Conservation (phyloP, 352 stramenopile genomes). For the Globisporangium nunn region DNA sequence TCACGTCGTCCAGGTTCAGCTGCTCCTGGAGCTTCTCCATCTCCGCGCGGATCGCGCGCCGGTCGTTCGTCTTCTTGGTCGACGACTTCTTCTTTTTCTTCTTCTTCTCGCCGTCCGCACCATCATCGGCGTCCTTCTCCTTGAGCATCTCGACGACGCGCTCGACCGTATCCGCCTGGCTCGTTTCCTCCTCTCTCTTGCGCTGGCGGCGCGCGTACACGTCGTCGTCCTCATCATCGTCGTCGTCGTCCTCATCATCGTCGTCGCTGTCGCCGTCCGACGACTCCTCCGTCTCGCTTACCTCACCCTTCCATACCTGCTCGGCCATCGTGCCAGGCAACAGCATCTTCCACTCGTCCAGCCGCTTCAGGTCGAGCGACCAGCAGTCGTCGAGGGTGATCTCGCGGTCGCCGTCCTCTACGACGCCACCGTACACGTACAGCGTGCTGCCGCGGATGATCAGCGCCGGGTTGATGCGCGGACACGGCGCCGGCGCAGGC, state of each 20-base stretch:
- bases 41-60: conserved; percentile 59
- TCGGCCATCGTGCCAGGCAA: conserved; percentile 90
- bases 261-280: conserved; percentile 76
- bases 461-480: conserved; percentile 82
- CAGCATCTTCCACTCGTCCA: conserved; percentile 91
- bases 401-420: conserved; percentile 92
- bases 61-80: conserved; percentile 58
- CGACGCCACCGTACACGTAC: conserved; percentile 91
- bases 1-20: conserved; percentile 56
- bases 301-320: conserved; percentile 87
- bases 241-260: conserved; percentile 49
- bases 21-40: conserved; percentile 84
- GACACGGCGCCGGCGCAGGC: conserved; percentile 42
- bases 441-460: conserved; percentile 87
- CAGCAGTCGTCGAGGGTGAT: conserved; percentile 95
- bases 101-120: conserved; percentile 16
- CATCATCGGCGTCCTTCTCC: conserved; percentile 26
- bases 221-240: conserved; percentile 43
- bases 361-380: conserved; percentile 90
- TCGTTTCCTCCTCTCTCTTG: conserved; percentile 15
- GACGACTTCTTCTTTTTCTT: conserved; percentile 40
- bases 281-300: conserved; percentile 83
- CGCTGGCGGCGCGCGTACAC: conserved; percentile 12
- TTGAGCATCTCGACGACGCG: conserved; percentile 55
- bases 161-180: conserved; percentile 37